Evolutionary conservation across 2,329 filamentous ascomycete species (phyloP).

Genomic region (Endocalyx cinctus): DNA sequence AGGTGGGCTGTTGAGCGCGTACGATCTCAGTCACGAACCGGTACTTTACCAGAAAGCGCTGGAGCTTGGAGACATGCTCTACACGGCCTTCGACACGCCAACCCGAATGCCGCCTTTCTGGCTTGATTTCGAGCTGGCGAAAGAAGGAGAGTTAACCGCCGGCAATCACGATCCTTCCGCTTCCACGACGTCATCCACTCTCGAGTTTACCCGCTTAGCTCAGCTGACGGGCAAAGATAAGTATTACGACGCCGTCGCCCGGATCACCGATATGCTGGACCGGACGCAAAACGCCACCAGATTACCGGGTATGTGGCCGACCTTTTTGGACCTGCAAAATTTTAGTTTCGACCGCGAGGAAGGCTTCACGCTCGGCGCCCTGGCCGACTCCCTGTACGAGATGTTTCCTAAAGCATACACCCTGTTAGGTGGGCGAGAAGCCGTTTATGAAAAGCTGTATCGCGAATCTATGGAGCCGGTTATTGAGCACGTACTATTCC

Average conservation of each 20-base stretch:
- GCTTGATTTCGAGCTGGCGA: conserved; percentile 47
- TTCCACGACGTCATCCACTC: conserved; percentile 53
- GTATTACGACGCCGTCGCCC: conserved; percentile 71
- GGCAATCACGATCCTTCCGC: conserved; percentile 33
- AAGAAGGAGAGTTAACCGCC: conserved; percentile 27
- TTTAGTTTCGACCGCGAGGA: conserved; percentile 34
- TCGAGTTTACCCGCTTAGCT: conserved; percentile 67
- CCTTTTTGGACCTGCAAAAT: conserved; percentile 54
- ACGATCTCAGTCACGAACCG: conserved; percentile 39
- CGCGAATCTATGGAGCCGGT: conserved; percentile 54
- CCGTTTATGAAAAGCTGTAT: conserved; percentile 62
- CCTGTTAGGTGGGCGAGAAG: conserved; percentile 58
- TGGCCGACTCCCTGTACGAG: conserved; percentile 54
- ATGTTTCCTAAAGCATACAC: conserved; percentile 60
- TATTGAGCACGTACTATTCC: conserved; percentile 61
- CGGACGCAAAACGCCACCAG: conserved; percentile 62
- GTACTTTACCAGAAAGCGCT: conserved; percentile 38
- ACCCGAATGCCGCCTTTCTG: conserved; percentile 49
- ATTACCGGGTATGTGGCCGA: conserved; percentile 75
- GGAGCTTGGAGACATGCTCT: conserved; percentile 44
- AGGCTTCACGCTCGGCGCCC: conserved; percentile 48
- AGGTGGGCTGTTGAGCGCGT: conserved; percentile 40
- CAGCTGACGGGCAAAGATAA: conserved; percentile 65
- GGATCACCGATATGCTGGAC: conserved; percentile 67
- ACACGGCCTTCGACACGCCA: conserved; percentile 43